Conservation (phyloP, 768 basidiomycete genomes). For the Trametopsis cervina region DNA sequence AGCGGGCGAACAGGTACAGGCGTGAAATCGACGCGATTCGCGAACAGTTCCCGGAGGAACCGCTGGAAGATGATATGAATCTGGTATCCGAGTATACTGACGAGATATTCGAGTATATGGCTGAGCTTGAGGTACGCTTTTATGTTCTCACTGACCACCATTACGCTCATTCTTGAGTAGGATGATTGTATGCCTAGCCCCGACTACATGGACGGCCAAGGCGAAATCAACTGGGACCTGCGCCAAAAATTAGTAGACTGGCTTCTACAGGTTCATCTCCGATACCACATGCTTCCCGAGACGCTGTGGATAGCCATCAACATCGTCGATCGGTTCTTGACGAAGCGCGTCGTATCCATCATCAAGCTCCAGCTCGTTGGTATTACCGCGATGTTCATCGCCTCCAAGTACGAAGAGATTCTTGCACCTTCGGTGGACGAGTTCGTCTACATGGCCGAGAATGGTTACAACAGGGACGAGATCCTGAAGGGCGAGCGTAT, state of each 20-base stretch:
- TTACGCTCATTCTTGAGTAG: conserved; percentile 33
- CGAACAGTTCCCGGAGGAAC: conserved; percentile 57
- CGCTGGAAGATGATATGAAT: conserved; percentile 74
- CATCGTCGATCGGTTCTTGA: conserved; percentile 76
- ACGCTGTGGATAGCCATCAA: conserved; percentile 99
- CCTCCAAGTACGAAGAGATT: conserved; percentile 99
- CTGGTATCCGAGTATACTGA: conserved; percentile 99
- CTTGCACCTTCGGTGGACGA: conserved; percentile 96
- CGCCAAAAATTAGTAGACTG: conserved; percentile 96
- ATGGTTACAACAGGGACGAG: conserved; percentile 89
- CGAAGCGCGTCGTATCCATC: conserved; percentile 65
- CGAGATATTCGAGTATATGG: conserved; percentile 97
- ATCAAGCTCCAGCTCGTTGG: conserved; percentile 93
- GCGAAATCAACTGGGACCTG: conserved; percentile 91
- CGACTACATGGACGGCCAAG: conserved; percentile 90
- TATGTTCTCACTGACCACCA: conserved; percentile 4
- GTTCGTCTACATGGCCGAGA: conserved; percentile 97
- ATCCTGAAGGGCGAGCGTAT: conserved; percentile 98
- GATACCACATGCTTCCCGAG: conserved; percentile 98
- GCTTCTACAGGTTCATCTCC: conserved; percentile 94
- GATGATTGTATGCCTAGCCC: conserved; percentile 85
- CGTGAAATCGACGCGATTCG: conserved; percentile 63
- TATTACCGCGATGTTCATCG: conserved; percentile 98
- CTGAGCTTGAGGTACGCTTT: conserved; percentile 73
- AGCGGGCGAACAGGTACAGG: conserved; percentile 48